These are phyloP conservation scores for Ilyonectria robusta DNA, from an alignment of 2,329 filamentous ascomycete genomes.

Conservation along the genomic window DNA sequence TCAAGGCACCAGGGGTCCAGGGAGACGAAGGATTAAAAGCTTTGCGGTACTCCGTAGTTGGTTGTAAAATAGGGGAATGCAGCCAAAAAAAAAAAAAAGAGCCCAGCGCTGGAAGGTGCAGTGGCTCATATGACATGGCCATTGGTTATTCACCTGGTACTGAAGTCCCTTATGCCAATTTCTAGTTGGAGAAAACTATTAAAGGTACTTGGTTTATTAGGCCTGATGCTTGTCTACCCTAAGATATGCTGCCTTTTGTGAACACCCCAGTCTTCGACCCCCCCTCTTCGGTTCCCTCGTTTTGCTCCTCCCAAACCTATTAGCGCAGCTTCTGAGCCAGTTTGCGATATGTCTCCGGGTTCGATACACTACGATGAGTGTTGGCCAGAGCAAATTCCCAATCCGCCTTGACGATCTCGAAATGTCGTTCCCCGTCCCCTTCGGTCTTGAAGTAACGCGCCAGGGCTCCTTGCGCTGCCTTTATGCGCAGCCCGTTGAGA, in stretches of 20 bases:
- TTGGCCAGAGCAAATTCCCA: conserved; percentile 67
- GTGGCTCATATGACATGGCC: no score
- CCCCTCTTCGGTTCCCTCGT: background rate
- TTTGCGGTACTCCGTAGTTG: no score
- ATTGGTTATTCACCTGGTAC: no score
- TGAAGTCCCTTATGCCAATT: no score
- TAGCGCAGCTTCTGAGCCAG: conserved; percentile 43
- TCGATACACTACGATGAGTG: conserved; percentile 65
- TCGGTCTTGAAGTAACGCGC: conserved; percentile 53
- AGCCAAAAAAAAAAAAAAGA: no score
- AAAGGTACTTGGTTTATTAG: no score
- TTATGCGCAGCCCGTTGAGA: conserved; percentile 63
- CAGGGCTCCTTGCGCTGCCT: conserved; percentile 66
- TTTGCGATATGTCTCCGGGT: conserved; percentile 60
- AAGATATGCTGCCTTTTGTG: no score
- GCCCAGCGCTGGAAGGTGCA: no score
- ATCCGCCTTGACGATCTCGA: conserved; percentile 52
- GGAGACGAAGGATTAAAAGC: no score
- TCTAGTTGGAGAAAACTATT: no score
- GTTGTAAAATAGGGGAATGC: background rate
- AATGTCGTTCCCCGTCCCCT: conserved; percentile 46
- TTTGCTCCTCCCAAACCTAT: conserved; percentile 15
- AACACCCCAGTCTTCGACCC: background rate
- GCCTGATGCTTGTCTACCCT: no score
- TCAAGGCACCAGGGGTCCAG: background rate